Conservation (phyloP, 2,329 filamentous ascomycete genomes). For the Neonectria magnoliae region DNA sequence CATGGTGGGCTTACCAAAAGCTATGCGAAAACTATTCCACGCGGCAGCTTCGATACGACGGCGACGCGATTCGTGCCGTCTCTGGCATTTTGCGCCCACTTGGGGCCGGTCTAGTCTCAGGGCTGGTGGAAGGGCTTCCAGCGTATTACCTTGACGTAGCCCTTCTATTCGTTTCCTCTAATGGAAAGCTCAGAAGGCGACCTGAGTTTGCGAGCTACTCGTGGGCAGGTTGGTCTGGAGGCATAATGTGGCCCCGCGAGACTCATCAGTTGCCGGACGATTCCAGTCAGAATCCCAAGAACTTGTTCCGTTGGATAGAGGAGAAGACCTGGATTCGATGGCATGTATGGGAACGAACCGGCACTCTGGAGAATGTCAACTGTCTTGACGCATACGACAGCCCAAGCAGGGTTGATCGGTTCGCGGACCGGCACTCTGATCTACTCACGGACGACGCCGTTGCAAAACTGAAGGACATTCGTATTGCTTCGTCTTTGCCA, state of each 20-base stretch:
- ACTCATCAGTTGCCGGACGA: background rate
- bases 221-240: slow-evolving; percentile 28
- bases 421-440: slow-evolving; percentile 2
- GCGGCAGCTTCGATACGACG: slow-evolving; percentile 16
- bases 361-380: background rate
- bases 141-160: slow-evolving; percentile 6
- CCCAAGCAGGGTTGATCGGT: background rate
- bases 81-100: slow-evolving; percentile 21
- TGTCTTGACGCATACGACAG: background rate
- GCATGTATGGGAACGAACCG: slow-evolving; percentile 6
- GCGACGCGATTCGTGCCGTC: slow-evolving; percentile 19
- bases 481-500: background rate
- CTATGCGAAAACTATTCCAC: slow-evolving; percentile 24
- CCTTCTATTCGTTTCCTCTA: background rate
- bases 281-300: background rate
- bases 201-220: slow-evolving; percentile 30
- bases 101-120: background rate
- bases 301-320: slow-evolving; percentile 14
- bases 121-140: slow-evolving; percentile 1
- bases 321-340: slow-evolving; percentile 15
- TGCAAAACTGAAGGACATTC: background rate
- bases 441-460: background rate
- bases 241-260: slow-evolving; percentile 15
- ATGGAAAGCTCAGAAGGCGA: slow-evolving; percentile 9
- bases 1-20: slow-evolving; percentile 9